Base-by-base conservation (phyloP, 1,139 yeast genomes). In the Saccharomyces hybrid region DNA sequence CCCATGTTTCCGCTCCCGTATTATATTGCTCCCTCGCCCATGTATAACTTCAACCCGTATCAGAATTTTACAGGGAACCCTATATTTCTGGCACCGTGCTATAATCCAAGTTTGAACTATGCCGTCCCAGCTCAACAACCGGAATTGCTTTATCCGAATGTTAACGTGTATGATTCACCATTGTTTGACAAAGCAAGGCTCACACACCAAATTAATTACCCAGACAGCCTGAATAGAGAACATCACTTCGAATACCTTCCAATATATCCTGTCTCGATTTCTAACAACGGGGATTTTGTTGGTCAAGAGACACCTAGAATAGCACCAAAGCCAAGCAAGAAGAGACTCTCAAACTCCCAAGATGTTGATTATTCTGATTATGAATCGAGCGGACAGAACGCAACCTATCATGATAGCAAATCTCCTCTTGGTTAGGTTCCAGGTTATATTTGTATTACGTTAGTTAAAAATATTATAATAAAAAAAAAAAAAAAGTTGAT, bases 71-170 rank as follows among this genome's bases (percentile, higher is more conserved):
- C 19, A 3, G 42, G 42, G 8, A 34, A 34, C 19, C 42, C 21
- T n/a, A 9, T 14, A 14, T 34, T 34, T 11, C 21, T 34, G 7
- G 16, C 42, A 14, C 42, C 42, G 7, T n/a, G 41, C 31, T 53
- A 48, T 24, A 54, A 52, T 21, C 49, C 53, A 12, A 53, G 34
- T 21, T 28, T 54, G 42, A 59, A 59, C 41, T 61, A 59, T 49
- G 56, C 42, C 9, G 7, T 34, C 16, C 42, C 42, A 7, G 16
- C 14, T 14, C 41, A 34, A 34, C 41, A 19, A 19, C 41, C 41
- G 9, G 41, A 34, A 7, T 34, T 34, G 41, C 41, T 34, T n/a
- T 34, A 34, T 14, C 42, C 42, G 11, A 34, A 34, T 34, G 42
- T 14, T 34, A 34, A 34, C 42, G 19, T 34, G 14, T 34, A 34